A percentile compares a stretch with the other conserved stretches of the same genome.
Evolutionary conservation across 345 rosid species (phyloP).

Genomic region (Bruguiera gymnorhiza): DNA sequence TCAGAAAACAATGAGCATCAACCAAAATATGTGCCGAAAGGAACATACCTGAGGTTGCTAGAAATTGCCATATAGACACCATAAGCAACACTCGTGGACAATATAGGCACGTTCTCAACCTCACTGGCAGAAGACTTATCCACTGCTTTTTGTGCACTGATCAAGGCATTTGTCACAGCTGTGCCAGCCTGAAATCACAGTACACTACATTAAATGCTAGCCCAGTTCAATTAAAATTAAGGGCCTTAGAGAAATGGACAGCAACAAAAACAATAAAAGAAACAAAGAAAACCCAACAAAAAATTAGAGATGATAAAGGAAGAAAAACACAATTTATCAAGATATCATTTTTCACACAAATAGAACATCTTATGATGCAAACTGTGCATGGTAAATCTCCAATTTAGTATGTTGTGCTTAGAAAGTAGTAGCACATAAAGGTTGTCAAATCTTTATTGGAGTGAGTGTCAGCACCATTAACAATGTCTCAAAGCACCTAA

Average conservation of each 20-base stretch:
- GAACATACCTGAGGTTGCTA: constrained; percentile 78
- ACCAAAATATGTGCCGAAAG: neutral
- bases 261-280: neutral
- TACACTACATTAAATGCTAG: constrained; percentile 18
- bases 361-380: too few species aligned
- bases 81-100: constrained; percentile 90
- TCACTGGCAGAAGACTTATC: constrained; percentile 58
- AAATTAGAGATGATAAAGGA: too few species aligned
- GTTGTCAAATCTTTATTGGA: too few species aligned
- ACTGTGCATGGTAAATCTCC: too few species aligned
- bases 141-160: constrained; percentile 82
- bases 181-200: constrained; percentile 66
- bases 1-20: neutral
- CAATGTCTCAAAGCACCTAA: neutral
- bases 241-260: neutral
- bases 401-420: too few species aligned
- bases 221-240: constrained; percentile 2
- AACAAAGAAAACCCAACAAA: too few species aligned
- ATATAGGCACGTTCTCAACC: constrained; percentile 74
- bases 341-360: too few species aligned
- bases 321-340: too few species aligned
- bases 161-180: constrained; percentile 72
- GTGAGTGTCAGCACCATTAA: too few species aligned
- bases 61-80: constrained; percentile 97
- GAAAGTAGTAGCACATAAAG: too few species aligned